Base-by-base conservation (phyloP, 139 green algal genomes). In the Mychonastes homosphaera region DNA sequence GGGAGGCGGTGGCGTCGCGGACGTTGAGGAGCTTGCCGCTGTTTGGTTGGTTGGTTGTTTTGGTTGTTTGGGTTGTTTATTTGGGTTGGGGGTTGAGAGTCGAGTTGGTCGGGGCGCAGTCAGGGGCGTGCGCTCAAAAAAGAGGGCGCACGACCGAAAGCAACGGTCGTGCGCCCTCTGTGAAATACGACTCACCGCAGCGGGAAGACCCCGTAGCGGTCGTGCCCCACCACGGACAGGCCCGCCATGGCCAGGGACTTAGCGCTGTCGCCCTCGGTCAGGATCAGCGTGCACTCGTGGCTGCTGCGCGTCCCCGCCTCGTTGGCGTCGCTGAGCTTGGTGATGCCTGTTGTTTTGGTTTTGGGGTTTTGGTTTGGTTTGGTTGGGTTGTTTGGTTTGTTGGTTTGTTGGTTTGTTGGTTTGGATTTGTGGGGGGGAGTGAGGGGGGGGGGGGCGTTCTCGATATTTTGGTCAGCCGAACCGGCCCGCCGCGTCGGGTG, bases 11-110 rank as follows among this genome's bases (percentile, higher is more conserved):
- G 3, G 93, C 93, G 30, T 99, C 93, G 15, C 93, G 77, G 50
- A 99, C 93, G 75, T 99, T 99, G 8, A 99, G 83, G 44, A 99
- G 83, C 75, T 99, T 99, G 48, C 93, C 93, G 52, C 86, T 87
- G 74, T 24, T 38, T 34, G 26, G 8, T 34, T 36, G 19, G 23
- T 39, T 8, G 30, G 26, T 0, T 36, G 15, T 21, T 46, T 21
- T 53, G 19, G 33, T 27, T 19, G 12, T 40, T 10, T 43, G n/a
- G n/a, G n/a, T n/a, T n/a, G n/a, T n/a, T n/a, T n/a, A n/a, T n/a
- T n/a, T n/a, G n/a, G n/a, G n/a, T n/a, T n/a, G n/a, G n/a, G n/a
- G n/a, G n/a, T n/a, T n/a, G n/a, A n/a, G n/a, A n/a, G n/a, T n/a
- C n/a, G n/a, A n/a, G n/a, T n/a, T n/a, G n/a, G n/a, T n/a, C n/a